Evolutionary conservation across 768 basidiomycete genomes (phyloP).

Genomic region (Ramaria rubella): DNA sequence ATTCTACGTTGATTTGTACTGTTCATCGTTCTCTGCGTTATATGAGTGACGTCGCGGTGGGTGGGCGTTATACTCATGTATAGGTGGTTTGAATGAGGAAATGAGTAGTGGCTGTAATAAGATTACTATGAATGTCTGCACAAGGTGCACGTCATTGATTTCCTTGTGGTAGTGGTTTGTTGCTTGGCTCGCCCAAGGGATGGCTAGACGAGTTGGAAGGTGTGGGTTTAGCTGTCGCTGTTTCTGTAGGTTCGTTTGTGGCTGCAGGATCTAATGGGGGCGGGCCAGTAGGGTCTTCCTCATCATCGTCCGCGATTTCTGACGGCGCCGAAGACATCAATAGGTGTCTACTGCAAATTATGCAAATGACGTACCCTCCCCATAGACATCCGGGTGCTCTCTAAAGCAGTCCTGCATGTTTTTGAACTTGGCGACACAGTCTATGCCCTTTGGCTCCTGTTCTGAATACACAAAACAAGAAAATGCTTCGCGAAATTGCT

Average conservation of each 20-base stretch:
- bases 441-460: slow-evolving; percentile 92
- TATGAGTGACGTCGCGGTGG: neutral
- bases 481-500: slow-evolving; percentile 90
- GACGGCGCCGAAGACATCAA: neutral
- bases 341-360: neutral
- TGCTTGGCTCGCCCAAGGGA: neutral
- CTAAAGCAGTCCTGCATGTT: slow-evolving; percentile 98
- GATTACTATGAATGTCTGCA: neutral
- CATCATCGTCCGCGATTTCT: slow-evolving; percentile 3
- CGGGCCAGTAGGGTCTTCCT: neutral
- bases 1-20: neutral
- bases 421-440: slow-evolving; percentile 97
- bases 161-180: neutral
- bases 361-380: slow-evolving; percentile 65
- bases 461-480: slow-evolving; percentile 95
- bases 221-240: neutral
- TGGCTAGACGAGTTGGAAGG: no score
- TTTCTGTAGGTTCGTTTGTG: neutral
- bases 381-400: slow-evolving; percentile 92
- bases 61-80: neutral
- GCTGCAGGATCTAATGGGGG: neutral
- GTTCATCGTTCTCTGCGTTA: neutral
- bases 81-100: no score
- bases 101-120: neutral
- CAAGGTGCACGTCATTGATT: neutral